Conservation (phyloP, 345 rosid species). For the Turritis glabra region DNA sequence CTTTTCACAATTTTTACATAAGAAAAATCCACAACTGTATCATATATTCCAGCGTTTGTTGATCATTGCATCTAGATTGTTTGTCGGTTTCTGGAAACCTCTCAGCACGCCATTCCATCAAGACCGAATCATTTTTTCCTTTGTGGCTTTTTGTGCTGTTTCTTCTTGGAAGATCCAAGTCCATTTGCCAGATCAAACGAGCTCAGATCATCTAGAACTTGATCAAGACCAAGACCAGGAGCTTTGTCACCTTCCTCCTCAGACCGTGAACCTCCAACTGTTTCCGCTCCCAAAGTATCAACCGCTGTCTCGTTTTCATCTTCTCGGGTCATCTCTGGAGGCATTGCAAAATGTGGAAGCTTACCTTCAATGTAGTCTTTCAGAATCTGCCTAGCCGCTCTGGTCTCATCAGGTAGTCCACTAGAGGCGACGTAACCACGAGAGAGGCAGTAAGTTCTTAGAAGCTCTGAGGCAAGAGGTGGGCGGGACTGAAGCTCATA, state of each 20-base stretch:
- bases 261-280: constrained; percentile 41
- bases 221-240: constrained; percentile 45
- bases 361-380: constrained; percentile 86
- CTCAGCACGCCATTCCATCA: constrained; percentile 39
- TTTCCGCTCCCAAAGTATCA: constrained; percentile 25
- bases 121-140: constrained; percentile 58
- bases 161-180: constrained; percentile 53
- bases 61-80: not conserved
- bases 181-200: constrained; percentile 81
- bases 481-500: constrained; percentile 77
- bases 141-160: constrained; percentile 76
- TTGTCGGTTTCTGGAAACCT: not conserved
- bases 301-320: constrained; percentile 38
- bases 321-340: constrained; percentile 50
- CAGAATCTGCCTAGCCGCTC: constrained; percentile 80
- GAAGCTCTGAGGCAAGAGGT: constrained; percentile 73
- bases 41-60: not conserved
- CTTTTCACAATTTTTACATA: not conserved
- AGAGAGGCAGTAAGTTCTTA: constrained; percentile 76
- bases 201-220: constrained; percentile 69
- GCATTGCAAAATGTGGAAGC: constrained; percentile 73
- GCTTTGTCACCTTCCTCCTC: constrained; percentile 39
- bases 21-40: not conserved
- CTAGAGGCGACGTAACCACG: constrained; percentile 87
- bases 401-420: constrained; percentile 93